A percentile compares a stretch with the other conserved stretches of the same genome.
Conservation (phyloP, 2,329 filamentous ascomycete genomes). For the Beauveria australis region DNA sequence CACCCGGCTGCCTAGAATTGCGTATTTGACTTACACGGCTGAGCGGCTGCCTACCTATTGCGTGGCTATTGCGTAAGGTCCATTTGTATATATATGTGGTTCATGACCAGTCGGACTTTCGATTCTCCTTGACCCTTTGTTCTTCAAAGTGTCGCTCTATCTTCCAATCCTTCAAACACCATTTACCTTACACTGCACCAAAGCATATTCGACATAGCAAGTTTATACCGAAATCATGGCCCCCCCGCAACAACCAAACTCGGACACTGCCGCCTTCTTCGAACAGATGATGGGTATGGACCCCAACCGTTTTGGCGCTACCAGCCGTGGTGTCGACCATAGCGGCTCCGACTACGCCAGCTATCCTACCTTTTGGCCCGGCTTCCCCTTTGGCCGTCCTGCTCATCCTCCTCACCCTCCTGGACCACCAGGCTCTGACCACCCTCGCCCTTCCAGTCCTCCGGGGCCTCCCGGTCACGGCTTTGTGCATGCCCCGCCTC, state of each 20-base stretch:
- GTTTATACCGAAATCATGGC: not conserved
- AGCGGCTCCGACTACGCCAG: constrained; percentile 10
- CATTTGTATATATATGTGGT: not conserved
- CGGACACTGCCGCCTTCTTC: not conserved
- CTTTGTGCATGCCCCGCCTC: not conserved
- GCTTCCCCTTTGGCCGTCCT: constrained; percentile 26
- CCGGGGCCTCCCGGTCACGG: not conserved
- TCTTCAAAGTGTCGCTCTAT: not conserved
- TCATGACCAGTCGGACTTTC: not conserved
- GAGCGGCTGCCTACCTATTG: not conserved
- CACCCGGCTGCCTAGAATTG: not conserved
- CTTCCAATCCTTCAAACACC: not conserved
- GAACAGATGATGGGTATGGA: constrained; percentile 28
- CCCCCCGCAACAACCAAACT: not conserved
- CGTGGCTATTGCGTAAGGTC: not conserved
- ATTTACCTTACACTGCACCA: not conserved
- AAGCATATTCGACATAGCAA: not conserved
- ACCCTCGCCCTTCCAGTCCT: constrained; percentile 16
- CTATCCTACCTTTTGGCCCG: constrained; percentile 20
- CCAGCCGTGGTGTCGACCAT: constrained; percentile 29
- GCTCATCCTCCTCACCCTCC: constrained; percentile 4
- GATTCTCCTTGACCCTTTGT: not conserved
- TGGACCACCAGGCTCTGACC: constrained; percentile 11
- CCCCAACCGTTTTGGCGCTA: constrained; percentile 17
- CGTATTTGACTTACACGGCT: not conserved